Evolutionary conservation across 169 alveolate genomes (phyloP).

Genomic region (Cryptosporidium ubiquitum): DNA sequence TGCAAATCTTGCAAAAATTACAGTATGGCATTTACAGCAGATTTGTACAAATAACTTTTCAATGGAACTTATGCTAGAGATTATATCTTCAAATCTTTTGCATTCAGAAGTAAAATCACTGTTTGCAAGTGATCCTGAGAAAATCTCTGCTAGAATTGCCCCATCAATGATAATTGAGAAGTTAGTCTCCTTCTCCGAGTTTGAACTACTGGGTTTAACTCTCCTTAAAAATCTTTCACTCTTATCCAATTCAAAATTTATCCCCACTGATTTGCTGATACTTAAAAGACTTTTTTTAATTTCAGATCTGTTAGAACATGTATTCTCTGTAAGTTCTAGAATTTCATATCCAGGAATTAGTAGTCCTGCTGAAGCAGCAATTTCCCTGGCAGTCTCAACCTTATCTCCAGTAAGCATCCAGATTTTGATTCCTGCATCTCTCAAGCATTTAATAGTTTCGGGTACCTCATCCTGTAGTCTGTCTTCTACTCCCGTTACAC

Average conservation of each 20-base stretch:
- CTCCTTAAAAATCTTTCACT: background rate
- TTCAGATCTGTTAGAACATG: conserved; percentile 43
- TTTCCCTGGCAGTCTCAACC: conserved; percentile 96
- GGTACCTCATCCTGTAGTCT: conserved; percentile 96
- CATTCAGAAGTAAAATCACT: conserved; percentile 2
- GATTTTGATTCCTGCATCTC: conserved; percentile 94
- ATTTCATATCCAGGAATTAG: conserved; percentile 25
- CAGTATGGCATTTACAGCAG: conserved; percentile 77
- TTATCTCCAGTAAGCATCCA: conserved; percentile 99
- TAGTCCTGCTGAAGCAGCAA: conserved; percentile 77
- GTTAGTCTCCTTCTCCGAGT: background rate
- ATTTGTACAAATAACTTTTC: conserved; percentile 77
- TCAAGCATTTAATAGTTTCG: conserved; percentile 92
- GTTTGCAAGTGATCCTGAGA: conserved; percentile 68
- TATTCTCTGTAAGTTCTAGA: conserved; percentile 45
- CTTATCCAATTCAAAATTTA: background rate
- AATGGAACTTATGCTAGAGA: conserved; percentile 46
- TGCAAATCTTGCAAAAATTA: conserved; percentile 79
- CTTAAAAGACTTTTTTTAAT: conserved; percentile 34
- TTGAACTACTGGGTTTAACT: background rate
- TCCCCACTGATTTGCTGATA: conserved; percentile 31
- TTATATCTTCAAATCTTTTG: conserved; percentile 74
- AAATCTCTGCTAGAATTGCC: conserved; percentile 50
- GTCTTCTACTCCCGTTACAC: conserved; percentile 98
- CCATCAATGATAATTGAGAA: conserved; percentile 66